Evolutionary conservation across 768 basidiomycete species (phyloP), one percentile per base, ranked within the genome.

Genomic region (Mycena polygramma): DNA sequence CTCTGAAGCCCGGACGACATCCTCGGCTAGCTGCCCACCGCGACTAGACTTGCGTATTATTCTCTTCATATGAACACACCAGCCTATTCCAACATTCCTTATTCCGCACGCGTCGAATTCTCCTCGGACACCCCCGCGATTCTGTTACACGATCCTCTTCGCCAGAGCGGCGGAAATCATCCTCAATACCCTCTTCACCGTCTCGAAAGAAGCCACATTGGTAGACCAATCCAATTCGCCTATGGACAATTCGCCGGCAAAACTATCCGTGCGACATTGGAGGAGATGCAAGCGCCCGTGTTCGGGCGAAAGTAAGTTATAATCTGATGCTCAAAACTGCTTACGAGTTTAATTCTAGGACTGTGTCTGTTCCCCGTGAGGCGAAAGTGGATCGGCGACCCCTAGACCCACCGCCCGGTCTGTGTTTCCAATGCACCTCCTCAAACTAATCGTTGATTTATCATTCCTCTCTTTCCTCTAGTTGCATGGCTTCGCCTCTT

Each of bases 201-300:
- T 51, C 37, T 46, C 10, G 49, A 26, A 15, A 30, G 11, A 10
- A 41, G 51, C 22, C 73, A 79, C 69, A 83, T 88, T 71, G 87
- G 87, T 57, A 80, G 73, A 41, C 89, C 89, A 5, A 88, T 91
- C 53, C 82, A 81, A 66, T 93, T 90, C 74, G 78, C 78, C 20
- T 79, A 81, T 55, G 93, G 92, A 46, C 90, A 89, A 70, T 90
- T 92, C 76, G 80, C 85, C 55, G 91, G 90, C 30, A 83, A 81
- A 45, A 87, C 84, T 1, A 83, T 90, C 61, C 86, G 88, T 37
- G 86, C 85, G 74, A 84, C 88, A 76, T 81, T 89, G 36, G 73
- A 81, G 63, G 91, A 90, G 80, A 77, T 89, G 17, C 90, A 92
- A 75, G 89, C 89, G 70, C 90, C 91, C 6, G 83, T 90, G 74